These are phyloP conservation scores for Limtongia smithiae DNA, from an alignment of 805 yeast species.

Conservation along the genomic window DNA sequence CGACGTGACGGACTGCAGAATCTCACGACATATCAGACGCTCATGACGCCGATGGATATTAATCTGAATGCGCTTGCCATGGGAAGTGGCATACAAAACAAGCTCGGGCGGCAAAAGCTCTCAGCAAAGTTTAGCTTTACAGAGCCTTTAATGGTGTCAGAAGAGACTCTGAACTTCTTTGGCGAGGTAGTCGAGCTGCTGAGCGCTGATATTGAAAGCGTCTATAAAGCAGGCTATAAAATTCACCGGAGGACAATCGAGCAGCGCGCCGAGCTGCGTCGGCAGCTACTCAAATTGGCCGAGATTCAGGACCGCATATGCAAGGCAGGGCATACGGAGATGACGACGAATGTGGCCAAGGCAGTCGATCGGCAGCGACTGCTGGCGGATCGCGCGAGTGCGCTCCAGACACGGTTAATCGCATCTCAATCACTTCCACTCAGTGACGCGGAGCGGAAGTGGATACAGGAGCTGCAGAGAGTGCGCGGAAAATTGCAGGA, in stretches of 20 bases:
- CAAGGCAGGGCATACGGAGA: not conserved
- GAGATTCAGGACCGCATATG: conserved; percentile 21
- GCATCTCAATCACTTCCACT: conserved; percentile 37
- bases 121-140: conserved; percentile 20
- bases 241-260: conserved; percentile 40
- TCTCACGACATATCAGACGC: conserved; percentile 5
- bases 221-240: conserved; percentile 39
- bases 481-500: conserved; percentile 35
- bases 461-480: conserved; percentile 46
- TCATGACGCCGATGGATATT: conserved; percentile 19
- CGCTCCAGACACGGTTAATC: conserved; percentile 34
- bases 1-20: not conserved
- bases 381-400: conserved; percentile 37
- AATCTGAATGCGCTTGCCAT: conserved; percentile 2
- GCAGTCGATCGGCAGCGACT: conserved; percentile 37
- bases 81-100: conserved; percentile 3
- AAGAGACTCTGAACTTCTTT: conserved; percentile 31
- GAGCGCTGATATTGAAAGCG: conserved; percentile 31
- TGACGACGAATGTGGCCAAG: conserved; percentile 5
- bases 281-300: conserved; percentile 40
- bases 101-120: conserved; percentile 4
- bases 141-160: conserved; percentile 30
- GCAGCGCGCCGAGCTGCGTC: conserved; percentile 44
- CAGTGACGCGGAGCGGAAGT: conserved; percentile 43
- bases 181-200: conserved; percentile 28